Percentiles rank a stretch among this genome's conserved stretches.
These are phyloP conservation scores for Tuber calosporum DNA, from an alignment of 495 filamentous ascomycete genomes.

Conservation along the genomic window DNA sequence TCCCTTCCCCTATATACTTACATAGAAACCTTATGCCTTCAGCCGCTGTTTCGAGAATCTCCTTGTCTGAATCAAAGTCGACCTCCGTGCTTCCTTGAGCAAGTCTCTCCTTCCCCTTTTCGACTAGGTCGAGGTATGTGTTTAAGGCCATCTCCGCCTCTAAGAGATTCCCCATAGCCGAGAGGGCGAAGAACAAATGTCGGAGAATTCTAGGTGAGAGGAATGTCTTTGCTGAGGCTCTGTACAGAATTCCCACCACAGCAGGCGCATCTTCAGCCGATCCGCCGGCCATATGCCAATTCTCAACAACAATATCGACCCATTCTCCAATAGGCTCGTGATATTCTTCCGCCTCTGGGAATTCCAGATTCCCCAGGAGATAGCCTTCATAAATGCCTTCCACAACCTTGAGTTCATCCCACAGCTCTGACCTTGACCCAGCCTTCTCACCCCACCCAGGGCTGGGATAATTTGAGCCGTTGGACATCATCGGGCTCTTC, in stretches of 20 bases:
- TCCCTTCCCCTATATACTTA: constrained; percentile 69
- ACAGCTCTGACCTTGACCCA: constrained; percentile 24
- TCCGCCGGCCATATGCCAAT: constrained; percentile 76
- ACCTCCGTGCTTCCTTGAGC: constrained; percentile 67
- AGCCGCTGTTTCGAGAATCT: constrained; percentile 63
- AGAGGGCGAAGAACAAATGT: constrained; percentile 81
- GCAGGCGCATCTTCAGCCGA: constrained; percentile 54
- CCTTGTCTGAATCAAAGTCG: constrained; percentile 68
- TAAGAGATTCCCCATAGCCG: constrained; percentile 76
- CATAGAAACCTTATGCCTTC: constrained; percentile 75
- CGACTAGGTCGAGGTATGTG: constrained; percentile 80
- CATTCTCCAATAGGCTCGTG: constrained; percentile 73
- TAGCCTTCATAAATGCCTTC: constrained; percentile 36
- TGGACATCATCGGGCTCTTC: background rate
- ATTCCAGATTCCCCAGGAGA: constrained; percentile 46
- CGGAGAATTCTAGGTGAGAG: constrained; percentile 83
- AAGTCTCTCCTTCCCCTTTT: constrained; percentile 68
- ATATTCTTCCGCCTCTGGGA: constrained; percentile 70
- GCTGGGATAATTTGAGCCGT: background rate
- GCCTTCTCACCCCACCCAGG: constrained; percentile 9
- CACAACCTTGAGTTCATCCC: constrained; percentile 24
- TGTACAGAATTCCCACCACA: constrained; percentile 61
- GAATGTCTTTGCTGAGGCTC: constrained; percentile 82
- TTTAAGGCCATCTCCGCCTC: constrained; percentile 79
- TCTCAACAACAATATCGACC: constrained; percentile 67